Base-by-base conservation (phyloP, 2,329 filamentous ascomycete genomes). In the Coleophoma eucalyptorum region DNA sequence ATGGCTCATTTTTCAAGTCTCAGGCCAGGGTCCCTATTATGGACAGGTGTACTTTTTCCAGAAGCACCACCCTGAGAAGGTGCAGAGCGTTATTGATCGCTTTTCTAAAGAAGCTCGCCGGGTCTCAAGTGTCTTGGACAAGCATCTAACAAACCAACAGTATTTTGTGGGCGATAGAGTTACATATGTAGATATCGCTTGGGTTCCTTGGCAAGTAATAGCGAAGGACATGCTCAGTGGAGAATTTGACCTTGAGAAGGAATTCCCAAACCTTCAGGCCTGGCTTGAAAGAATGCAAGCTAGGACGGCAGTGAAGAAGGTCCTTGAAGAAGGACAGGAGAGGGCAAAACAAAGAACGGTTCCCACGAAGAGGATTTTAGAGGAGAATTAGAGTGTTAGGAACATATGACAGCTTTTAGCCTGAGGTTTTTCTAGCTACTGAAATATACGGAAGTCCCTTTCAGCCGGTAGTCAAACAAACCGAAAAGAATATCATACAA, bases 71-170 rank as follows among this genome's bases (percentile, higher is more conserved):
- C 20, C 58, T 0, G 73, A 76, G 58, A 65, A 72, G 51, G 8
- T 77, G 5, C 64, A 63, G 1, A 68, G 64, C 11, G 75, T 72
- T 4, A 58, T 71, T 21, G 63, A 69, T 12, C 62, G 74, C 12
- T 78, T 77, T 58, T 53, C 51, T n/a, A 65, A 67, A 7, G 73
- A 78, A 58, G 65, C 72, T n/a, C 37, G 34, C 5, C 45, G 50
- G 11, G 50, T 51, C 5, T 33, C 68, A 1, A 56, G 59, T 2
- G 74, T 77, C 2, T 49, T 78, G 35, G 70, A 78, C n/a, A 54
- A 47, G 5, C 64, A 68, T 49, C 58, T 76, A 10, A 56, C 62
- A 46, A 38, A 6, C 2, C 35, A 12, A 5, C 1, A 38, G 35
- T 72, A 59, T 38, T 60, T 73, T 4, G 66, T 72, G 19, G 68